Base-by-base conservation (phyloP, 139 green algal species). In the Asterochloris erici region DNA sequence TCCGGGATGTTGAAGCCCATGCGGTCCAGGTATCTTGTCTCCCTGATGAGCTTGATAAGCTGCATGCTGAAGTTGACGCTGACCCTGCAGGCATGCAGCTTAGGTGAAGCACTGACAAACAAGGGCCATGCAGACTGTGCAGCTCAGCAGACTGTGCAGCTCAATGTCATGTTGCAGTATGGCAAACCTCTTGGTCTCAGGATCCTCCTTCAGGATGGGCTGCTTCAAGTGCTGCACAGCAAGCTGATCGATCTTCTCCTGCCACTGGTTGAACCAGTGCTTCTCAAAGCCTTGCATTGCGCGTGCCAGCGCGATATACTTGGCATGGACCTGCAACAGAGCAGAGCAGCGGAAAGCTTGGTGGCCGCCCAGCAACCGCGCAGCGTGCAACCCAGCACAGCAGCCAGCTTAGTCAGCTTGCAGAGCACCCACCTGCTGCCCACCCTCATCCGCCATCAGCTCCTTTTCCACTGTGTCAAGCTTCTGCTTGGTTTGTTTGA, bases 281-380 rank as follows among this genome's bases (percentile, higher is more conserved):
- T 97, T 98, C 86, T 98, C 95, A 85, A 91, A 98, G n/a, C 86
- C 60, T 89, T 98, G 92, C 89, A 98, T 90, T 16, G 76, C 27
- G 60, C 88, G 91, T 0, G 94, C 93, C 27, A 98, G 87, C 0
- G 84, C 82, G 77, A 92, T 93, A 89, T 94, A 95, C 77, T 93
- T 90, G 68, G 80, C 63, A 21, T 92, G 70, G n/a, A 93, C 86
- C 78, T 93, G 78, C 60, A 78, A 70, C 11, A 26, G 19, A 15
- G n/a, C 9, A 26, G 21, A 11, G 38, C 17, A n/a, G n/a, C 13
- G 12, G 60, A 21, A n/a, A 68, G 60, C n/a, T 17, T 60, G 76
- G 54, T 69, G 23, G 70, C 28, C 15, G 76, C 69, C 60, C 60
- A 80, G 76, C 16, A 80, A 70, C 68, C 16, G 47, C 69, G 76